Base-by-base conservation (phyloP, 441 rosid species). In the California macrophylla region DNA sequence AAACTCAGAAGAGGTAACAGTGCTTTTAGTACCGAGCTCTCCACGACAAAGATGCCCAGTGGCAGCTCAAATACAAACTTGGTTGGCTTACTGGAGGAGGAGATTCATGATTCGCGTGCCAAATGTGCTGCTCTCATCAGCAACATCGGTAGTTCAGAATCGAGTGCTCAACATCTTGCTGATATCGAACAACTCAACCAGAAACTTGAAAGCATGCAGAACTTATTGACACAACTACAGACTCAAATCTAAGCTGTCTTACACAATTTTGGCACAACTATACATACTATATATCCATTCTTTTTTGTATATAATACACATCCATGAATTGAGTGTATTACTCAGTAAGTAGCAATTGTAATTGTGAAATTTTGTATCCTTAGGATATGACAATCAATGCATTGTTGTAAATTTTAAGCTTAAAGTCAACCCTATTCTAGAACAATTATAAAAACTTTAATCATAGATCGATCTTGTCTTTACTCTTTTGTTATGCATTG, bases 201-300 rank as follows among this genome's bases (percentile, higher is more conserved):
- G 84, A 89, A 86, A 74, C 87, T 94, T 6, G 90, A 89, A 71
- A 77, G 72, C 52, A 82, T 94, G 83, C 89, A 85, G 84, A 74
- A 75, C 71, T 74, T 92, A 71, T 42, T 94, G 83, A 81, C 69
- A 71, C 87, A 83, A 77, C 75, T 94, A 74, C 82, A 86, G 74
- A 78, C 75, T 69, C 88, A 84, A 81, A 85, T 85, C 34, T 92
- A 75, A 79, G 70, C 12, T 3, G 3, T 15, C 3, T n/a, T 40
- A 40, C 52, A 42, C 52, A 42, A n/a, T 42, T 42, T 42, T 42
- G 52, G 18, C 13, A 42, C 6, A 38, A 38, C 64, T 9, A 26
- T 42, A 42, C 64, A 24, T 58, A 58, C 16, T 18, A 50, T 58
- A 58, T 58, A 58, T 26, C 30, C 64, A 12, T 24, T 58, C 64